A percentile compares a stretch with the other conserved stretches of the same genome.
phyloP scores from a whole-genome alignment of 495 filamentous ascomycete genomes.

The Penicillium macrosclerotiorum region DNA sequence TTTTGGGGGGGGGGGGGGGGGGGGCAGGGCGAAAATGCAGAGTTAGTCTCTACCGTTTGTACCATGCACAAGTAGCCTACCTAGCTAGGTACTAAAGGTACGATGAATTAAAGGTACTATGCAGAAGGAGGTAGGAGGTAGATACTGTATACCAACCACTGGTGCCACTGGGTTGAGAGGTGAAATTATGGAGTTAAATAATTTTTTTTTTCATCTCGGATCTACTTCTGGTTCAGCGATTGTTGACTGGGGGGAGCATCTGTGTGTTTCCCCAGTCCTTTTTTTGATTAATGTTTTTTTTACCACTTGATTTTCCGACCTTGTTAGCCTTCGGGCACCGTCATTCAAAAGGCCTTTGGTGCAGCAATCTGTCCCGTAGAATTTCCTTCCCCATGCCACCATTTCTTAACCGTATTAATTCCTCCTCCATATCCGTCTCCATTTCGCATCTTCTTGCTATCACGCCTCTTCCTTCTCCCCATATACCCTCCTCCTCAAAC shows the following conservation, averaged over 20 bases:
- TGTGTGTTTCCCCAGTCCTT: conserved; percentile 1
- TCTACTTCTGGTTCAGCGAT: not conserved
- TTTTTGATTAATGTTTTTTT: conserved; percentile 5
- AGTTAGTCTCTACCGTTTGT: too few relatives aligned
- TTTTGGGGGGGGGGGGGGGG: conserved; percentile 6
- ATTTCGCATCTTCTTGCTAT: conserved; percentile 5
- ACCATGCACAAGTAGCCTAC: too few relatives aligned
- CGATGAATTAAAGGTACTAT: conserved; percentile 13
- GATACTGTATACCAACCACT: too few relatives aligned
- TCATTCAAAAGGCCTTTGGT: conserved; percentile 1
- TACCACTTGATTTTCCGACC: conserved; percentile 1
- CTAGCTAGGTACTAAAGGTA: too few relatives aligned
- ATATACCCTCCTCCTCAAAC: conserved; percentile 1
- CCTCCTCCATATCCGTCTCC: not conserved
- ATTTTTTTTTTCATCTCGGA: conserved; percentile 9
- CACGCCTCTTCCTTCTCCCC: not conserved
- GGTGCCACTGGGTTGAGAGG: conserved; percentile 11
- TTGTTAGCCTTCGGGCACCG: conserved; percentile 2
- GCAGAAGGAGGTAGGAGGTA: conserved; percentile 23
- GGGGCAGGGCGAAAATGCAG: conserved; percentile 1
- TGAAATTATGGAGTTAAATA: conserved; percentile 17
- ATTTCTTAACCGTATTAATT: not conserved
- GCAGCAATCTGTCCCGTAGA: conserved; percentile 1
- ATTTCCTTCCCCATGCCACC: not conserved
- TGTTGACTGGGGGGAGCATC: conserved; percentile 1